Evolutionary conservation across 179 eudicot genomes (phyloP).

Genomic region (Drosera spatulata): DNA sequence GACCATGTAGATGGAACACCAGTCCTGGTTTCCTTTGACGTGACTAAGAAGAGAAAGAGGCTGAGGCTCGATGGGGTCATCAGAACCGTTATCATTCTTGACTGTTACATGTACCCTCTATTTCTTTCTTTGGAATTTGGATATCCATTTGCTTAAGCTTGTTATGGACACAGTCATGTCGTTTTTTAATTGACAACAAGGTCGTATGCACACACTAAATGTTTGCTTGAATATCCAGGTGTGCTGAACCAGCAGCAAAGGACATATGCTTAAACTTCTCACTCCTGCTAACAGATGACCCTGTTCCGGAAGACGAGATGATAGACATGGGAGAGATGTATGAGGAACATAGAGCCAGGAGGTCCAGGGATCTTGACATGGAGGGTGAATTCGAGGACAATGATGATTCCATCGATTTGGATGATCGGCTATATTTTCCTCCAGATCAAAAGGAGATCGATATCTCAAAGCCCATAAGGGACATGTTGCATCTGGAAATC

Average conservation of each 20-base stretch:
- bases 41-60: constrained; percentile 55
- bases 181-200: too few species aligned
- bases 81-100: constrained; percentile 65
- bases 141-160: too few species aligned
- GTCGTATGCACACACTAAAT: neutral
- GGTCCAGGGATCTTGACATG: constrained; percentile 4
- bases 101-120: constrained; percentile 56
- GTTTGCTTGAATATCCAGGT: constrained; percentile 29
- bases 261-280: constrained; percentile 63
- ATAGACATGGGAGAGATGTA: constrained; percentile 50
- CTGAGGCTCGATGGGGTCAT: constrained; percentile 87
- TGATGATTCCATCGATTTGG: constrained; percentile 50
- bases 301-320: constrained; percentile 55
- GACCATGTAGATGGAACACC: constrained; percentile 78
- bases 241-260: constrained; percentile 67
- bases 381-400: constrained; percentile 26
- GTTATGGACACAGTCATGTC: too few species aligned
- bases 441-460: constrained; percentile 50
- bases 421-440: constrained; percentile 74
- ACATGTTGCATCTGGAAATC: constrained; percentile 81
- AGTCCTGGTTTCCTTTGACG: constrained; percentile 62
- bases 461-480: constrained; percentile 86
- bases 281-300: constrained; percentile 66
- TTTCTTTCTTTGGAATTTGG: too few species aligned
- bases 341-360: constrained; percentile 30